Evolutionary conservation across 352 stramenopile species (phyloP).

Genomic region (Phytophthora idaei): DNA sequence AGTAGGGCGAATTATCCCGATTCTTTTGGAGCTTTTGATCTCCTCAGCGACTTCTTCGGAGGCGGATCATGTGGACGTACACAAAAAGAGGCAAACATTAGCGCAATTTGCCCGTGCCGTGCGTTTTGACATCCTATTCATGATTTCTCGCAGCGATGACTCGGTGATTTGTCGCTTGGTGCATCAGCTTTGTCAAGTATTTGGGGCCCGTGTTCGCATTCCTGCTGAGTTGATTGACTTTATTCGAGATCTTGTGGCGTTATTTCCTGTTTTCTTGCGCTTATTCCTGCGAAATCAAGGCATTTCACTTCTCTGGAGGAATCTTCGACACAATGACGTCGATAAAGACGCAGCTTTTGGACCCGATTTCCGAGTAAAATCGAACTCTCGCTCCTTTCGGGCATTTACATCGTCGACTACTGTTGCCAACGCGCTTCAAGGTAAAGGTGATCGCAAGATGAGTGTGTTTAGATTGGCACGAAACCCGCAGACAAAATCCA

Average conservation of each 20-base stretch:
- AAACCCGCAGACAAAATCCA: slow-evolving; percentile 24
- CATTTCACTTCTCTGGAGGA: slow-evolving; percentile 51
- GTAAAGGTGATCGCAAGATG: slow-evolving; percentile 22
- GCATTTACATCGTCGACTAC: slow-evolving; percentile 4
- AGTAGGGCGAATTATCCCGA: slow-evolving; percentile 39
- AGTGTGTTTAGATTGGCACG: slow-evolving; percentile 17
- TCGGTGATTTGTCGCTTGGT: slow-evolving; percentile 40
- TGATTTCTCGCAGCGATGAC: slow-evolving; percentile 47
- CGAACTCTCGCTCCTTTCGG: slow-evolving; percentile 19
- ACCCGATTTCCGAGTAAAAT: slow-evolving; percentile 4
- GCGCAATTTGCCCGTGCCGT: slow-evolving; percentile 41
- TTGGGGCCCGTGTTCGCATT: slow-evolving; percentile 42
- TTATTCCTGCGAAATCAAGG: slow-evolving; percentile 59
- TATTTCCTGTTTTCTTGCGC: slow-evolving; percentile 41
- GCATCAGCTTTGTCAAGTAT: slow-evolving; percentile 57
- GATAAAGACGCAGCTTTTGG: slow-evolving; percentile 4
- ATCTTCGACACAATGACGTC: slow-evolving; percentile 38
- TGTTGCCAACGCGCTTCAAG: slow-evolving; percentile 9
- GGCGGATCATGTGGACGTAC: neutral
- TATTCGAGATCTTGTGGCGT: slow-evolving; percentile 45
- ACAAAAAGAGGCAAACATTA: slow-evolving; percentile 32
- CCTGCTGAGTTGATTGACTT: slow-evolving; percentile 46
- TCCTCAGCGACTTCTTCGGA: slow-evolving; percentile 35
- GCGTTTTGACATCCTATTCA: slow-evolving; percentile 44
- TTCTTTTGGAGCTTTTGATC: slow-evolving; percentile 48